phyloP scores from a whole-genome alignment of 208 protist species.

The Trypanosoma congolense region DNA sequence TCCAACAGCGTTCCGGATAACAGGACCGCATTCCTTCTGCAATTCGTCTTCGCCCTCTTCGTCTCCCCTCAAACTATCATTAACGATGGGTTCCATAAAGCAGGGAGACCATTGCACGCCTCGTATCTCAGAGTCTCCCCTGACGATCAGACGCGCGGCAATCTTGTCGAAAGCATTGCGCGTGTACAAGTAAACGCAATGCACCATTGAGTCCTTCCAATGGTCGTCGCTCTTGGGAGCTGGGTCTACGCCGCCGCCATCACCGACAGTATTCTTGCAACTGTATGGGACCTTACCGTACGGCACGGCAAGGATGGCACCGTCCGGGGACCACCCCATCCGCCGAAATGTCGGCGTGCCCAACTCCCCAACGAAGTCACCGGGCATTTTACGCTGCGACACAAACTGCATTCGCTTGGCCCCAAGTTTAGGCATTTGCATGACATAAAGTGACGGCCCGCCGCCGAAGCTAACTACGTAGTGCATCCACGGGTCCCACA shows the following conservation, averaged over 20 bases:
- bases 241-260: background rate
- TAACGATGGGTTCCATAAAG: constrained; percentile 52
- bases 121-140: constrained; percentile 68
- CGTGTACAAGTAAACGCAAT: constrained; percentile 79
- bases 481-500: constrained; percentile 82
- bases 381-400: constrained; percentile 50
- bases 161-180: constrained; percentile 56
- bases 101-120: constrained; percentile 79
- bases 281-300: constrained; percentile 67
- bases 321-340: constrained; percentile 76
- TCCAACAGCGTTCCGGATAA: too few species aligned
- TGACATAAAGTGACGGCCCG: constrained; percentile 64
- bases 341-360: constrained; percentile 75
- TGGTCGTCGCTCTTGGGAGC: constrained; percentile 22
- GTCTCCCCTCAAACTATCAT: background rate
- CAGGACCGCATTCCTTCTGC: background rate
- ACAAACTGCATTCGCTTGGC: constrained; percentile 40
- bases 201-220: constrained; percentile 43
- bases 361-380: constrained; percentile 71
- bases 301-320: constrained; percentile 65
- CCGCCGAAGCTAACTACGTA: constrained; percentile 64
- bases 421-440: constrained; percentile 30
- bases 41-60: too few species aligned
- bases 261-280: too few species aligned
- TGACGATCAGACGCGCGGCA: constrained; percentile 48